Percentiles rank a stretch among this genome's conserved stretches.
phyloP scores from a whole-genome alignment of 805 yeast species.

The Candida insectorum region DNA sequence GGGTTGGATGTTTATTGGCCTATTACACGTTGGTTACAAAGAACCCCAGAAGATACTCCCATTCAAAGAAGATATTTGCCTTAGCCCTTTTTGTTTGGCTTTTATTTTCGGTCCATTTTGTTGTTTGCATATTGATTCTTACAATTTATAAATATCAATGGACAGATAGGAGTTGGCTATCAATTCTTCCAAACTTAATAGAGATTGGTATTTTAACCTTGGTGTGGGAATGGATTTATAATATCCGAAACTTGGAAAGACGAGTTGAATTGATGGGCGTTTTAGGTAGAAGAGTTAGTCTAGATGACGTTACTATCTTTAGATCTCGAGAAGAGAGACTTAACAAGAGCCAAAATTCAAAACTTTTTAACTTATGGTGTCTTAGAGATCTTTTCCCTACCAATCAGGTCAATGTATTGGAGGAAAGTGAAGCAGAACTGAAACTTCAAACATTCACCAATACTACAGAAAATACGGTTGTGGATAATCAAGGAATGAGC shows the following conservation, averaged over 20 bases:
- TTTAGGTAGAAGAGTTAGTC: constrained; percentile 56
- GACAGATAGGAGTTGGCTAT: constrained; percentile 49
- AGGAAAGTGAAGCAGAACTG: constrained; percentile 10
- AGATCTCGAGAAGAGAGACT: constrained; percentile 1
- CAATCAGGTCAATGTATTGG: constrained; percentile 6
- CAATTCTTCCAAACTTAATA: constrained; percentile 39
- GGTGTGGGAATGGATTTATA: constrained; percentile 66
- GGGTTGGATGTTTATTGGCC: constrained; percentile 32
- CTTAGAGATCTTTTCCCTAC: no score
- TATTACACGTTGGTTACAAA: constrained; percentile 37
- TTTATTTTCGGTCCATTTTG: constrained; percentile 36
- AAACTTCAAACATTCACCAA: constrained; percentile 2
- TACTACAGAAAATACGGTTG: not conserved
- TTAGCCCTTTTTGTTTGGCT: constrained; percentile 45
- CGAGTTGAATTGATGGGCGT: constrained; percentile 53
- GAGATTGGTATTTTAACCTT: constrained; percentile 50
- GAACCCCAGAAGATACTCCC: constrained; percentile 39
- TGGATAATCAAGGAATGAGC: not conserved
- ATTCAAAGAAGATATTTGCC: constrained; percentile 44
- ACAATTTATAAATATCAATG: constrained; percentile 26
- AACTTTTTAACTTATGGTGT: no score
- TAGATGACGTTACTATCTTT: constrained; percentile 34
- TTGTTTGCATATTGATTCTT: constrained; percentile 21
- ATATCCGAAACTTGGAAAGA: constrained; percentile 49
- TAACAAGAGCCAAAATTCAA: no score